These are phyloP conservation scores for Cryptosporidium sp. DNA, from an alignment of 169 alveolate genomes.

Conservation along the genomic window DNA sequence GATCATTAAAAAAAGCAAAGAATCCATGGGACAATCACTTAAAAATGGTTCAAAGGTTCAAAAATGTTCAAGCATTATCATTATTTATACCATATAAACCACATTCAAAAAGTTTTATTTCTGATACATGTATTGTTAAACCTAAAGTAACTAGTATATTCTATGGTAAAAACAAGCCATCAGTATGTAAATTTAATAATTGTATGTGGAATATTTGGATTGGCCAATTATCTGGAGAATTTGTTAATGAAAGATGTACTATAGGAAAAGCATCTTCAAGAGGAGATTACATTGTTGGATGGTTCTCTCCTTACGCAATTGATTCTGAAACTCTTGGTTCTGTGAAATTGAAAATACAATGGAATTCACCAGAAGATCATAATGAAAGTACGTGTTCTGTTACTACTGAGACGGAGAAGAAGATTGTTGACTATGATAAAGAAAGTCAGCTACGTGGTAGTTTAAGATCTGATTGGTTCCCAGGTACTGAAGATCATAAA, in stretches of 20 bases:
- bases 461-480: conserved; percentile 57
- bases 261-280: conserved; percentile 61
- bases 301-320: conserved; percentile 56
- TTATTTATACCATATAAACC: conserved; percentile 62
- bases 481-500: background rate
- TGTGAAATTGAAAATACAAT: conserved; percentile 24
- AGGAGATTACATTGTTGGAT: conserved; percentile 68
- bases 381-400: background rate
- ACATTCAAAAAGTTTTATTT: conserved; percentile 60
- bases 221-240: conserved; percentile 59
- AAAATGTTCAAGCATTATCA: conserved; percentile 62
- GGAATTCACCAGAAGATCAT: conserved; percentile 18
- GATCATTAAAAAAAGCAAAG: conserved; percentile 24
- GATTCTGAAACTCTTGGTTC: conserved; percentile 65
- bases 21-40: conserved; percentile 53
- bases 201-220: conserved; percentile 73
- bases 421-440: background rate
- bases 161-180: conserved; percentile 55
- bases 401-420: background rate
- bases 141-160: conserved; percentile 62
- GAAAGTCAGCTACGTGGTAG: background rate
- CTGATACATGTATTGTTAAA: conserved; percentile 59
- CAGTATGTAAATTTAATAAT: conserved; percentile 53
- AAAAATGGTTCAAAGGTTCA: conserved; percentile 13
- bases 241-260: conserved; percentile 42